These are phyloP conservation scores for Allodekkera sacchari DNA, from an alignment of 805 yeast genomes.

Conservation along the genomic window DNA sequence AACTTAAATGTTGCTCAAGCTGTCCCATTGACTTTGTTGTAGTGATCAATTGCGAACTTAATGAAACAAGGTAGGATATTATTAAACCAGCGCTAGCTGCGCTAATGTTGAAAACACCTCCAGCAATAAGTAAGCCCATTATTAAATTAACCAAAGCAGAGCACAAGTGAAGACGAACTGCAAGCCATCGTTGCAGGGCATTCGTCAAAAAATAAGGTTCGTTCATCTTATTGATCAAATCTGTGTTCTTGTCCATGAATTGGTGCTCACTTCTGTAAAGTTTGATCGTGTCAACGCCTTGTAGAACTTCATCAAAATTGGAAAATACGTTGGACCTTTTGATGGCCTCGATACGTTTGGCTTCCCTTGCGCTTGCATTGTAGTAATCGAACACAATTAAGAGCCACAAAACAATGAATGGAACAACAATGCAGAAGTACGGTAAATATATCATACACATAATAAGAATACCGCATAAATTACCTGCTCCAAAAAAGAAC, in stretches of 20 bases:
- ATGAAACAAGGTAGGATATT: constrained; percentile 51
- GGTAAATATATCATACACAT: constrained; percentile 44
- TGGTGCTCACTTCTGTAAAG: constrained; percentile 40
- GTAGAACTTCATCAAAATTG: constrained; percentile 61
- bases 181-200: constrained; percentile 70
- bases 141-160: constrained; percentile 45
- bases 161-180: constrained; percentile 48
- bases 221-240: constrained; percentile 50
- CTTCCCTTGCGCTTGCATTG: constrained; percentile 65
- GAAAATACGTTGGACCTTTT: constrained; percentile 64
- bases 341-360: constrained; percentile 67
- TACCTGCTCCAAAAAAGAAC: constrained; percentile 42
- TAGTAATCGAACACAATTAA: constrained; percentile 43
- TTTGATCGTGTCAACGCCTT: constrained; percentile 59
- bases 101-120: constrained; percentile 48
- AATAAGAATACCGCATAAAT: constrained; percentile 22
- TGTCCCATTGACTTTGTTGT: constrained; percentile 49
- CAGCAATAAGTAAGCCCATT: constrained; percentile 50
- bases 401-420: constrained; percentile 39
- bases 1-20: constrained; percentile 70
- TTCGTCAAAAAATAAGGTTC: constrained; percentile 57
- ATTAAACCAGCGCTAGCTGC: constrained; percentile 64
- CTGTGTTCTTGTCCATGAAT: constrained; percentile 40
- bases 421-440: constrained; percentile 56
- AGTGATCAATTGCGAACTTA: constrained; percentile 44